These are phyloP conservation scores for Debaryomycetaceae sp. DNA, from an alignment of 1,139 yeast species.

Conservation along the genomic window DNA sequence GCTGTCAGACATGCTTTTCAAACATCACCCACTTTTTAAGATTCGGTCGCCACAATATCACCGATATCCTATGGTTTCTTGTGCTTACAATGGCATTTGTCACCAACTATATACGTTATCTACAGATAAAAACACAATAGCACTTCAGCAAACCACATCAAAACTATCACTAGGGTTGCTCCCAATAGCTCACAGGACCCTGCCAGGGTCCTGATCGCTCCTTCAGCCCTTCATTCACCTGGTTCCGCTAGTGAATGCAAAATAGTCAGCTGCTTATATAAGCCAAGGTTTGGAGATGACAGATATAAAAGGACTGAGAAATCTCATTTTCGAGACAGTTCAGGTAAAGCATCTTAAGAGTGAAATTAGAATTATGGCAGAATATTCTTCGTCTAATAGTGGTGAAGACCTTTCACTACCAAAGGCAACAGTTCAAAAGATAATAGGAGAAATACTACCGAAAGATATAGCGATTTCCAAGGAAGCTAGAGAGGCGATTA, in stretches of 20 bases:
- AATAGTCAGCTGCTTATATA: constrained; percentile 2
- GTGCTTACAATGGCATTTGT: too few species aligned
- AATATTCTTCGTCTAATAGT: constrained; percentile 30
- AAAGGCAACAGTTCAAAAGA: constrained; percentile 92
- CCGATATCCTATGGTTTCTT: too few species aligned
- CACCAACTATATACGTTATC: too few species aligned
- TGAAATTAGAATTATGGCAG: constrained; percentile 26
- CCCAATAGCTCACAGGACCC: too few species aligned
- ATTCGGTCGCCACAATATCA: too few species aligned
- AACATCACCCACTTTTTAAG: too few species aligned
- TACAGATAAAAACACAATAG: too few species aligned
- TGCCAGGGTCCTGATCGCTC: too few species aligned
- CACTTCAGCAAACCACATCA: too few species aligned
- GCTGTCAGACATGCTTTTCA: too few species aligned
- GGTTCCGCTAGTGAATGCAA: not conserved
- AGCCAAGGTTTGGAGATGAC: not conserved
- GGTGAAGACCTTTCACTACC: constrained; percentile 47
- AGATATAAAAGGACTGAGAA: constrained; percentile 3
- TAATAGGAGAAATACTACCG: constrained; percentile 85
- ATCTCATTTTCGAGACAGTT: constrained; percentile 1
- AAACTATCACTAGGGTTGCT: too few species aligned
- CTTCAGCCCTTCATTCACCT: too few species aligned
- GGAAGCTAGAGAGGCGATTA: constrained; percentile 92
- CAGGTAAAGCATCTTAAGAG: not conserved
- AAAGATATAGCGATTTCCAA: constrained; percentile 82